A percentile compares a stretch with the other conserved stretches of the same genome.
Conservation (phyloP, 192 early-diverging fungal species). For the Coemansia sp. region DNA sequence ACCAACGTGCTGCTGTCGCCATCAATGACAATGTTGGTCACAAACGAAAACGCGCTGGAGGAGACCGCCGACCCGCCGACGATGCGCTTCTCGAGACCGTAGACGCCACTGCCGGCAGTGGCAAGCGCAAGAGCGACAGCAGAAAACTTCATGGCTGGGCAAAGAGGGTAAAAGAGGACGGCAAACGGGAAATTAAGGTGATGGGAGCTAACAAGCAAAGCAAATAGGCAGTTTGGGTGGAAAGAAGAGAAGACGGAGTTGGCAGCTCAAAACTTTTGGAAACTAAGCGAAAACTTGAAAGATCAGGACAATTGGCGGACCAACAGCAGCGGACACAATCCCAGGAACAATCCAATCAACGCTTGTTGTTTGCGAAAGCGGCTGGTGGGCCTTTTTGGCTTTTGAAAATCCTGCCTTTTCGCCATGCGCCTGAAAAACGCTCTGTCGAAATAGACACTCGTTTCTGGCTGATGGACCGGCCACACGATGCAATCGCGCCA, state of each 20-base stretch:
- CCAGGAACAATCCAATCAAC: conserved; percentile 2
- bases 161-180: background rate
- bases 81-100: conserved; percentile 33
- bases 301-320: conserved; percentile 1
- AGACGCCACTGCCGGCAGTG: conserved; percentile 31
- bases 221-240: background rate
- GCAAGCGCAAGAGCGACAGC: conserved; percentile 29
- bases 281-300: background rate
- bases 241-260: background rate
- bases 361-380: background rate
- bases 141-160: conserved; percentile 32
- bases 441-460: background rate
- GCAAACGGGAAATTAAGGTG: background rate
- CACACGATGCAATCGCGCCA: background rate
- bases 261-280: too few relatives aligned
- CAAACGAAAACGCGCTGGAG: conserved; percentile 25
- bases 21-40: conserved; percentile 28
- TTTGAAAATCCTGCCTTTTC: background rate
- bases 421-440: too few relatives aligned
- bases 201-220: background rate
- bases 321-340: background rate
- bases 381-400: background rate
- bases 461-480: background rate
- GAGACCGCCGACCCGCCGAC: conserved; percentile 28
- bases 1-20: conserved; percentile 11